phyloP scores from a whole-genome alignment of 2,329 filamentous ascomycete species.

The Nigrospora osmanthi region DNA sequence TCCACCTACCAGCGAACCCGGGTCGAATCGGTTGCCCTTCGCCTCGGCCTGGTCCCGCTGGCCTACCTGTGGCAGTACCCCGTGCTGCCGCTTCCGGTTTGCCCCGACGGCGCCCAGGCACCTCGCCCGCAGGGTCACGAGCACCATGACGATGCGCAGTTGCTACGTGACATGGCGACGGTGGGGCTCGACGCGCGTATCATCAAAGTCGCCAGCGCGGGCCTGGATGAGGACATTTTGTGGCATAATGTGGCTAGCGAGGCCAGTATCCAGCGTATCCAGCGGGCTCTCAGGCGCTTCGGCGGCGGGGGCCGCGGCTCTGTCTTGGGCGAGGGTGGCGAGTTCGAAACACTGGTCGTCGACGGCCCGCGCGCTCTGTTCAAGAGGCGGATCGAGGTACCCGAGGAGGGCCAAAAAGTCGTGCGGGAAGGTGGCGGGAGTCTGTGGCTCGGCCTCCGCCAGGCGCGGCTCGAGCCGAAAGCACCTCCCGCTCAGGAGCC shows the following conservation, averaged over 20 bases:
- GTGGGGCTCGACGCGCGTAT: conserved; percentile 80
- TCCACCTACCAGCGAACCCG: conserved; percentile 94
- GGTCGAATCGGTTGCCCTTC: conserved; percentile 84
- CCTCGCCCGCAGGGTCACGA: conserved; percentile 1
- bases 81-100: conserved; percentile 41
- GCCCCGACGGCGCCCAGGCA: conserved; percentile 16
- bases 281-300: conserved; percentile 56
- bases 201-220: conserved; percentile 89
- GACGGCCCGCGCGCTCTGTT: conserved; percentile 71
- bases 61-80: conserved; percentile 93
- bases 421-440: conserved; percentile 68
- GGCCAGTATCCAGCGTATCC: conserved; percentile 36
- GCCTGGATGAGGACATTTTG: conserved; percentile 70
- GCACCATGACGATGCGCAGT: conserved; percentile 38
- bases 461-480: conserved; percentile 45
- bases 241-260: conserved; percentile 70
- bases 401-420: conserved; percentile 40
- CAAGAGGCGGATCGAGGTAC: conserved; percentile 60
- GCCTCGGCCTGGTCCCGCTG: conserved; percentile 74
- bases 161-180: conserved; percentile 75
- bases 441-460: conserved; percentile 58
- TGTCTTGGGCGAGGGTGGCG: conserved; percentile 84
- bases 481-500: conserved; percentile 3
- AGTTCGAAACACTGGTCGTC: conserved; percentile 89
- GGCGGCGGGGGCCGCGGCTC: conserved; percentile 58